Evolutionary conservation across 1,139 yeast species (phyloP), one percentile per base, ranked within the genome.

Genomic region (Suhomyces ambrosiae): DNA sequence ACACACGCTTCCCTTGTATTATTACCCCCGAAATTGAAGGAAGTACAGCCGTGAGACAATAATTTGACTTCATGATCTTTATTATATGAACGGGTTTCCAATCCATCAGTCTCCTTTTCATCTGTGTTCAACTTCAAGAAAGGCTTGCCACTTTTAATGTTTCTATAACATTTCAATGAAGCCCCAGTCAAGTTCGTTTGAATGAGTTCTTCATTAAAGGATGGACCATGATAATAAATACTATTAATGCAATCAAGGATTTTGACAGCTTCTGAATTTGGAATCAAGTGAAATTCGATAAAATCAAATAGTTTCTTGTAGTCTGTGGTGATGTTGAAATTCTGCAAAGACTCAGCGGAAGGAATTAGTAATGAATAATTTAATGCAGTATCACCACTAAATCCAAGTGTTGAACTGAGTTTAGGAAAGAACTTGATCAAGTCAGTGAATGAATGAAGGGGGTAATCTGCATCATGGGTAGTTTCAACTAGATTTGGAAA

Each of bases 351-450:
- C 16, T 74, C 72, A 5, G 80, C 65, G 0, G 82, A 71, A 0
- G 97, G 97, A 0, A 89, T 76, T 18, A 92, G 60, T n/a, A 90
- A 59, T 0, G 97, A 86, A 51, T 71, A 85, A 8, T 64, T 61
- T n/a, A 58, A 46, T 40, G 21, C 60, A 47, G 24, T 54, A 48
- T 8, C 17, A 4, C 38, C 47, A 8, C 42, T 50, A 11, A 40
- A 25, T 3, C 58, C 54, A 11, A 63, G 40, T 1, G 50, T 45
- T 2, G 54, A 34, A 7, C 45, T 37, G 3, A 70, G 41, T 9
- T 52, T 49, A 1, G 75, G 75, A 23, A 51, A 55, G 9, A 44
- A 43, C 4, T 67, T 61, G 9, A 90, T 51, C 17, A 86, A 65
- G 1, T 73, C 68, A 16, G 78, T 37, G 47, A 88, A 56, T 2